Evolutionary conservation across 1,284 basidiomycete genomes (phyloP), one percentile per base, ranked within the genome.

Genomic region (Entoloma clypeatum): DNA sequence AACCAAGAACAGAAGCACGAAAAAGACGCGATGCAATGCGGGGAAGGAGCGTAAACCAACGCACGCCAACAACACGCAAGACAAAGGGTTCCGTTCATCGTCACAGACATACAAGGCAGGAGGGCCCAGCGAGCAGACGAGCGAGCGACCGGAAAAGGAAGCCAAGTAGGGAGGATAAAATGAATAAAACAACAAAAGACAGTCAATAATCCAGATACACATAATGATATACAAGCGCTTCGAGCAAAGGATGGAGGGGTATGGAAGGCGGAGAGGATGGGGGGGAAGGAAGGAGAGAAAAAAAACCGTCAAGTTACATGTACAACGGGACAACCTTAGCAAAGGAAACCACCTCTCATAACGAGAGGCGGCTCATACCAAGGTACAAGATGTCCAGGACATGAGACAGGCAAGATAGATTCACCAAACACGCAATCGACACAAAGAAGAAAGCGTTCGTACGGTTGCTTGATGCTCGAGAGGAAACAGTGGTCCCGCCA

Each of bases 161-260:
- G 49, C n/a, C n/a, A 36, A 28, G 44, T 32, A 48, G 32, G 36
- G 31, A 53, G 45, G 47, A 53, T 51, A 64, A 55, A 50, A 49
- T n/a, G n/a, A n/a, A 53, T 57, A 49, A 57, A 50, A 60, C 41
- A 64, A 58, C 65, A 54, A 62, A 56, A 63, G 63, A 69, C 60
- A 67, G 75, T 81, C 69, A 86, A 83, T 75, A 77, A 71, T 50
- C 47, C 41, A 38, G 56, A 58, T 54, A 61, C 59, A 59, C 55
- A 62, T 53, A 55, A 42, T 53, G 54, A 64, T 43, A 55, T 52
- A 69, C 69, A 81, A 80, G 79, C 75, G 75, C 77, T 69, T 70
- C 71, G 64, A 72, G 61, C 64, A 60, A 57, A 57, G 57, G 52
- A 52, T n/a, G n/a, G n/a, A n/a, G n/a, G n/a, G n/a, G n/a, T n/a